Evolutionary conservation across 768 basidiomycete species (phyloP), one percentile per base, ranked within the genome.

Genomic region (Rubroboletus pulcherrimus): DNA sequence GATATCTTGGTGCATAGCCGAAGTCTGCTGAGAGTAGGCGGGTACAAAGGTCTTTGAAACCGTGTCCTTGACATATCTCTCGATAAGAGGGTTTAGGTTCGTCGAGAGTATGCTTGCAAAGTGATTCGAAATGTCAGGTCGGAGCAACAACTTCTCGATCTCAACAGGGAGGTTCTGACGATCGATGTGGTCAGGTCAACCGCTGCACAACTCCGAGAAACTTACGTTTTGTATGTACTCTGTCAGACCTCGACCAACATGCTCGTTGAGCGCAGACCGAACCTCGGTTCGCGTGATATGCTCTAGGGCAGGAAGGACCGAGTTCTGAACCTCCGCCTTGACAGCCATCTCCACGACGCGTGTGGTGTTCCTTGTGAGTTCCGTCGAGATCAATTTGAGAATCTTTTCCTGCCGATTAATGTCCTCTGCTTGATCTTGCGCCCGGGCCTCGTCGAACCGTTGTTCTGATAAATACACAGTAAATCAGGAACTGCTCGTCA

Each of bases 271-370:
- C 11, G 87, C 89, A 5, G 81, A 73, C 70, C 85, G 87, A 52
- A 95, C 87, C 71, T 93, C 91, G 48, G 73, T 83, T 72, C 85
- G 87, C 9, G 90, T 93, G 67, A 93, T 90, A 51, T 75, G 85
- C 69, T 92, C 90, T 34, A 94, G 76, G 8, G 90, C 82, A 5
- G 92, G 92, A 19, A 93, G 76, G 12, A 94, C 89, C 0, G 89
- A 91, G 63, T 79, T 86, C 67, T 90, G 90, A 15, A 93, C 87
- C 67, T 93, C 91, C 50, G 75, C 78, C 75, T 91, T 92, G 65
- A 93, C 87, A 14, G 91, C 92, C 79, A 87, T 81, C 74, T 94
- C 92, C 42, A 94, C 92, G 46, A 93, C 89, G 12, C 90, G 82
- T 10, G 90, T 91, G 11, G 91, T 93, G 62, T 93, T 93, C 73